Conservation (phyloP, 129 eudicot species). For the Gnaphalium uliginosum region DNA sequence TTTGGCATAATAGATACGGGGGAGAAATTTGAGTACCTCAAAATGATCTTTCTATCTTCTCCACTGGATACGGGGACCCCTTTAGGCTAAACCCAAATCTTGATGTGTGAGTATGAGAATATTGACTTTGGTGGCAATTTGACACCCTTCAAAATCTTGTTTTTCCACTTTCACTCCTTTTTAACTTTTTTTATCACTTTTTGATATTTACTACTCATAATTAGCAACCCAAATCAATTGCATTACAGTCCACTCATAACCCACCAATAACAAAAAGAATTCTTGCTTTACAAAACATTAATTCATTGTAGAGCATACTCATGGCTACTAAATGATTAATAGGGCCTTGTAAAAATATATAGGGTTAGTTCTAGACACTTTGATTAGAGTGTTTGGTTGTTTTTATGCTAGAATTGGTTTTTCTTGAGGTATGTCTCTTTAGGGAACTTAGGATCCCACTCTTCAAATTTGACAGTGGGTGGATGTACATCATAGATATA, state of each 20-base stretch:
- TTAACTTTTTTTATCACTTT: conserved; percentile 22
- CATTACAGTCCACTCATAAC: conserved; percentile 31
- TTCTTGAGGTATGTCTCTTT: conserved; percentile 20
- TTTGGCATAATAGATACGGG: conserved; percentile 34
- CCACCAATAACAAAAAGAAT: conserved; percentile 28
- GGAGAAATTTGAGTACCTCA: conserved; percentile 34
- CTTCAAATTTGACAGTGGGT: conserved; percentile 27
- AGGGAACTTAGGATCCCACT: conserved; percentile 26
- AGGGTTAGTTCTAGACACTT: conserved; percentile 26
- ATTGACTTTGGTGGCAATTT: conserved; percentile 36
- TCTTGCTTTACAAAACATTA: conserved; percentile 32
- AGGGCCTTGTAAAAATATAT: conserved; percentile 13
- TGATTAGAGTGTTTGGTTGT: conserved; percentile 33
- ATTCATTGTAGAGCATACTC: conserved; percentile 38
- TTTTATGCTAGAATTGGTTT: not conserved
- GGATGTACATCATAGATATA: conserved; percentile 3
- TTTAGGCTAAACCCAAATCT: conserved; percentile 41
- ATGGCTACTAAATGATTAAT: conserved; percentile 38
- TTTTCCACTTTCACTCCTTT: conserved; percentile 24
- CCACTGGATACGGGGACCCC: conserved; percentile 44
- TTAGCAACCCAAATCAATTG: conserved; percentile 22
- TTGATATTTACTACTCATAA: conserved; percentile 37
- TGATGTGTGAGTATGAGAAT: conserved; percentile 42
- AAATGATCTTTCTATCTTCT: conserved; percentile 33
- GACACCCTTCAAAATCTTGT: conserved; percentile 31